Evolutionary conservation across 306 rosid species (phyloP), one percentile per base, ranked within the genome.

Genomic region (Albizia julibrissin): DNA sequence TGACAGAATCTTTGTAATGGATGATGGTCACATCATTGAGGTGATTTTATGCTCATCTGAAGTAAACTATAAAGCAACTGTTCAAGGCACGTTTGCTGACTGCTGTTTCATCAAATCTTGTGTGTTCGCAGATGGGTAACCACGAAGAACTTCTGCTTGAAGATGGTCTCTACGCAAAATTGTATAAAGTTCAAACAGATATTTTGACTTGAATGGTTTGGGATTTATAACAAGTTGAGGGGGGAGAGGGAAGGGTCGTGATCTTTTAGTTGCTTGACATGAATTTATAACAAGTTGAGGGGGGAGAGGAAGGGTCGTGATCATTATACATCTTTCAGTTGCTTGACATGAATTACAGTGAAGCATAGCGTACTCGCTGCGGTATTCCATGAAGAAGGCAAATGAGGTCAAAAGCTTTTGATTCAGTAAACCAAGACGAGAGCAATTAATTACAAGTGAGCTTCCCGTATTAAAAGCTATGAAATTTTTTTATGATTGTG

Each of bases 1-100:
- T 69, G 98, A 94, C 82, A 79, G 89, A 71, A 91, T 94, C 75
- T 86, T 94, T 37, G 97, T 92, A 46, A 91, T 92, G 93, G 98
- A 92, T 75, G 79, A 70, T 27, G 98, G 98, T 80, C 86, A 77
- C 79, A 83, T 91, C 78, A 80, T 92, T 18, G 97, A 94, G 98
- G 98, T 94, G 86, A 72, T 79, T 82, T 49, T 72, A 76, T 1
- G 31, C 71, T 56, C 76, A 84, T 74, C 33, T 62, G 74, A 65
- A 39, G 14, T 54, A 54, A 21, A 21, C 72, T 24, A 24, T 58
- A 22, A 50, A 50, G 29, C 61, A 19, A 54, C 61, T 54, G 61
- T 52, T 52, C 24, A 11, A 52, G 61, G 61, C 61, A 54, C 26
- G 61, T 19, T 49, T 44, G 42, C 61, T 47, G 76, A 21, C 22